Base-by-base conservation (phyloP, 768 basidiomycete genomes). In the Lentinula detonsa region DNA sequence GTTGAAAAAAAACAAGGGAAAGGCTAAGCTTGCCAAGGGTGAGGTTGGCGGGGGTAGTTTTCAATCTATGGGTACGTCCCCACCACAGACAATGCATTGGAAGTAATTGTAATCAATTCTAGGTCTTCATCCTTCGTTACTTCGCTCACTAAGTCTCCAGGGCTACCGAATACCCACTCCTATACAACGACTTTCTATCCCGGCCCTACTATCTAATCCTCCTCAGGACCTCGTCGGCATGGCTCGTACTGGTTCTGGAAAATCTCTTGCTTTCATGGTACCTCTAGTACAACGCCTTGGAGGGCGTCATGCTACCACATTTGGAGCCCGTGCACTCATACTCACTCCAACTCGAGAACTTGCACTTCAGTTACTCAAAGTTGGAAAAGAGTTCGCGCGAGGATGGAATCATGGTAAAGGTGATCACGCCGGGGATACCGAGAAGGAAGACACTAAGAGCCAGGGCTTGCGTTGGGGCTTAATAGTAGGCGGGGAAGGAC, bases 171-270 rank as follows among this genome's bases (percentile, higher is more conserved):
- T 87, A 48, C 97, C 97, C 13, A 99, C 97, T 0, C 97, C 97
- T 0, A 98, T 99, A 54, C 97, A 99, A 72, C 86, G 96, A 5
- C 81, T 90, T 23, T 78, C 94, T 2, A 91, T 99, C 49, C 97
- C 97, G 5, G 78, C 87, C 18, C 83, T 97, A 45, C 83, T 98
- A 42, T 73, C 88, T 11, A 85, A 82, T 45, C 94, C 95, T 43
- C 93, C 95, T 8, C 80, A 91, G 57, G 95, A 97, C 74, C 85
- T 99, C 13, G 93, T 98, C 13, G 96, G 93, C 45, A 99, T 98
- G 97, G 96, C 97, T 40, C 84, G 97, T 40, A 99, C 97, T 4
- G 97, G 97, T 45, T 97, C 95, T 1, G 97, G 97, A 62, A 98
- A 98, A 76, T 95, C 95, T 9, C 83, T 99, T 39, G 96, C 96